Evolutionary conservation across 495 filamentous ascomycete genomes (phyloP).

Genomic region (Tricharina praecox): DNA sequence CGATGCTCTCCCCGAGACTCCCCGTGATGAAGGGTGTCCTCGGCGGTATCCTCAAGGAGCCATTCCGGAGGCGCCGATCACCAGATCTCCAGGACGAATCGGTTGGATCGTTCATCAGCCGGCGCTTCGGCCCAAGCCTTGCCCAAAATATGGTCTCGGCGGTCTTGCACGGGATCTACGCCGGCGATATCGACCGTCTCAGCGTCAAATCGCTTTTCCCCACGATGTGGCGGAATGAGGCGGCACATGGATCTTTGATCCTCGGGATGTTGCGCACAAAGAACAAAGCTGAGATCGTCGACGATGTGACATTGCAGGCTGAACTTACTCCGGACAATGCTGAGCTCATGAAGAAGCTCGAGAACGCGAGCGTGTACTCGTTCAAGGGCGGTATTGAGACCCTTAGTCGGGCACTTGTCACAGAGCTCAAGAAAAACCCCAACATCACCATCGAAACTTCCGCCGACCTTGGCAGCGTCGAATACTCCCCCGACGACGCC

Average conservation of each 20-base stretch:
- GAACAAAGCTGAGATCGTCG: constrained; percentile 7
- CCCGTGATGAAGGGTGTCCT: constrained; percentile 44
- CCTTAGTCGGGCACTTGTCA: constrained; percentile 34
- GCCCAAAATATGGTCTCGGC: constrained; percentile 65
- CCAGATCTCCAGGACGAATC: constrained; percentile 44
- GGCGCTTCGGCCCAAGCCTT: constrained; percentile 37
- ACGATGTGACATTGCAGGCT: constrained; percentile 9
- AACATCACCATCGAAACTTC: constrained; percentile 40
- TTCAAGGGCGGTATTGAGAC: constrained; percentile 43
- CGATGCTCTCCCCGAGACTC: constrained; percentile 29
- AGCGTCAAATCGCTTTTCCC: constrained; percentile 51
- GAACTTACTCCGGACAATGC: constrained; percentile 14
- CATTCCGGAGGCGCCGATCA: constrained; percentile 22
- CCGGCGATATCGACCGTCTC: constrained; percentile 71
- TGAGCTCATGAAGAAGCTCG: constrained; percentile 9
- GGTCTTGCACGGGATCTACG: constrained; percentile 78
- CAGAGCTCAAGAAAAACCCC: constrained; percentile 30
- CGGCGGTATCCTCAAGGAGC: constrained; percentile 30
- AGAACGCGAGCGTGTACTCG: constrained; percentile 37
- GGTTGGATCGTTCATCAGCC: constrained; percentile 48
- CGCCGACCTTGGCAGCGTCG: constrained; percentile 27
- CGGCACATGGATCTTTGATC: constrained; percentile 19
- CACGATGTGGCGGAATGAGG: constrained; percentile 36
- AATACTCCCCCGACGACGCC: constrained; percentile 5
- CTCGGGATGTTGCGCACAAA: constrained; percentile 9